These are phyloP conservation scores for Mimosa pudica DNA, from an alignment of 306 rosid species.

Conservation along the genomic window DNA sequence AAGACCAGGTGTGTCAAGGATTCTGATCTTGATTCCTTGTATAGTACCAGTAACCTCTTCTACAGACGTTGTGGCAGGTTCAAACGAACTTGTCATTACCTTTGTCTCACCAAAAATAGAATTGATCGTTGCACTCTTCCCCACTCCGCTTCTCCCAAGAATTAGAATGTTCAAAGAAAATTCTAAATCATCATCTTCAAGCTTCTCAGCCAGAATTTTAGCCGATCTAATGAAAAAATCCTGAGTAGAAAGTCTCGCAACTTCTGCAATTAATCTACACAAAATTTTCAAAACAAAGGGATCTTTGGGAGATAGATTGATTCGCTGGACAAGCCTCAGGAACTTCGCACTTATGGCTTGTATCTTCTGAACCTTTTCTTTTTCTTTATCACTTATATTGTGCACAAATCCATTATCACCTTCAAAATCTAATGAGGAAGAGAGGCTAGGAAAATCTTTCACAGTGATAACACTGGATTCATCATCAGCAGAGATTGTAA, in stretches of 20 bases:
- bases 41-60: background rate
- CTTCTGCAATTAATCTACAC: constrained; percentile 47
- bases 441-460: constrained; percentile 31
- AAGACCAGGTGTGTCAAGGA: constrained; percentile 2
- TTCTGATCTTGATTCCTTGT: background rate
- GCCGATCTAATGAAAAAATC: constrained; percentile 44
- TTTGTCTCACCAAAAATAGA: constrained; percentile 26
- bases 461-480: constrained; percentile 33
- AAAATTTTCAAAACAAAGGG: constrained; percentile 48
- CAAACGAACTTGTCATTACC: background rate
- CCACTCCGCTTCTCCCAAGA: constrained; percentile 68
- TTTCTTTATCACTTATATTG: constrained; percentile 42
- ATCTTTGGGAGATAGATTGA: constrained; percentile 47
- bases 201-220: constrained; percentile 46
- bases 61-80: background rate
- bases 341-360: constrained; percentile 44
- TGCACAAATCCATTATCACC: constrained; percentile 34
- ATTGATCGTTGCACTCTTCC: constrained; percentile 69
- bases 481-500: constrained; percentile 34
- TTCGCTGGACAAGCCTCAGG: constrained; percentile 52
- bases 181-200: constrained; percentile 58
- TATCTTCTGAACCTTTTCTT: constrained; percentile 40
- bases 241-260: constrained; percentile 42
- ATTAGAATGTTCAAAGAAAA: constrained; percentile 58
- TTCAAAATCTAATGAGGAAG: constrained; percentile 31